Base-by-base conservation (phyloP, 2,329 filamentous ascomycete species). In the Diplodia mutila region DNA sequence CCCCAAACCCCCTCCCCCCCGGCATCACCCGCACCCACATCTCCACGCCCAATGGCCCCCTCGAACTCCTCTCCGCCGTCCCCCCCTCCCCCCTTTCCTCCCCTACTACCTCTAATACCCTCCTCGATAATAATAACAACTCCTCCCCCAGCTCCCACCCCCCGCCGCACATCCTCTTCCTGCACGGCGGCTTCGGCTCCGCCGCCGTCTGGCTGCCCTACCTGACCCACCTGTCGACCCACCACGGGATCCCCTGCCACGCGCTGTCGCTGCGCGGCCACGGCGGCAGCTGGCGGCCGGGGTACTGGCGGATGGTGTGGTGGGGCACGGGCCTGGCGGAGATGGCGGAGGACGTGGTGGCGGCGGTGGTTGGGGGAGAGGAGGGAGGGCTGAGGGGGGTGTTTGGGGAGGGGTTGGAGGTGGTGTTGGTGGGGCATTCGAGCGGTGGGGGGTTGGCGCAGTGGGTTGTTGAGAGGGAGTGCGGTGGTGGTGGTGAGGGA, bases 201-300 rank as follows among this genome's bases (percentile, higher is more conserved):
- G 86, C 85, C 8, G 82, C 80, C 73, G 80, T 86, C 23, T 87
- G 84, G 83, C 76, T 82, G 9, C 78, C 82, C 52, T 87, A 85
- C 71, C 82, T 87, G 79, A 76, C 75, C 27, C 84, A 79, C 71
- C 81, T 87, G 66, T 77, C 83, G 3, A n/a, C 14, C 32, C 69
- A 75, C 5, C 70, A 70, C 21, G 81, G 82, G 16, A 79, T 84
- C 68, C 78, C 82, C 0, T 84, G 83, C 73, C 87, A 86, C 70
- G 84, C 85, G 12, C 70, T 86, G 39, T 86, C 83, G 8, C 78
- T 83, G 46, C 81, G 85, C 6, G 85, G 85, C 2, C 85, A 86
- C 70, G 85, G 85, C 18, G 78, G 80, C 61, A 85, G 82, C 72
- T 85, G 84, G 82, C 78, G 83, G 54, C 84, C 84, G 0, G 77